Evolutionary conservation across 108 stramenopile species (phyloP).

Genomic region (Stephanodiscus triporus): DNA sequence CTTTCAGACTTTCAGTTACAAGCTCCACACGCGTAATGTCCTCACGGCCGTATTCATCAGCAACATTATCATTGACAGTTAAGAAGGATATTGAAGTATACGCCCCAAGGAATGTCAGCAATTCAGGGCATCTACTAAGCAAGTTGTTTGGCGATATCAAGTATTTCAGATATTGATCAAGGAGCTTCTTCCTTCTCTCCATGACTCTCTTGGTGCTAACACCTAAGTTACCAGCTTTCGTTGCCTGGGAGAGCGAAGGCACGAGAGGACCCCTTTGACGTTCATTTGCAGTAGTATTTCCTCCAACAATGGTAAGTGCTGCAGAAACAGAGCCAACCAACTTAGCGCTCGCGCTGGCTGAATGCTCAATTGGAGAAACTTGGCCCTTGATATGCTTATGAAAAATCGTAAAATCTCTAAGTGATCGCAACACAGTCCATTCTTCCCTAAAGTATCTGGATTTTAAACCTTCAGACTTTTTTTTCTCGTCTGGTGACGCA

Average conservation of each 20-base stretch:
- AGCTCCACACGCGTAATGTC: conserved; percentile 35
- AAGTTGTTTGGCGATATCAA: conserved; percentile 63
- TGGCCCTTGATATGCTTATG: conserved; percentile 86
- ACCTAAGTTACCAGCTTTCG: conserved; percentile 69
- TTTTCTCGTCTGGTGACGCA: conserved; percentile 11
- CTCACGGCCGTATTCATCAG: conserved; percentile 46
- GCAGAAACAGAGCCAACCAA: conserved; percentile 78
- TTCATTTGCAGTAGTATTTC: conserved; percentile 26
- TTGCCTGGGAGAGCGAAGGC: conserved; percentile 77
- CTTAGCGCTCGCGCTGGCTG: conserved; percentile 66
- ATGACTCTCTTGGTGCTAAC: conserved; percentile 65
- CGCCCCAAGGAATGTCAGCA: conserved; percentile 80
- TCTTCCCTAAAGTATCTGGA: conserved; percentile 66
- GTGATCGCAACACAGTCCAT: conserved; percentile 79
- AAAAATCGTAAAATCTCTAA: conserved; percentile 79
- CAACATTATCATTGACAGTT: conserved; percentile 33
- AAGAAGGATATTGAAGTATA: conserved; percentile 62
- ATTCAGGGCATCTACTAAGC: conserved; percentile 69
- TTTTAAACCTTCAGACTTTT: conserved; percentile 1
- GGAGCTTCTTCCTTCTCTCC: conserved; percentile 63
- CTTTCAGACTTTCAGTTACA: conserved; percentile 43
- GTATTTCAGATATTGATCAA: conserved; percentile 75
- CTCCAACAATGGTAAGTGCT: conserved; percentile 55
- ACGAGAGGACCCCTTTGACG: conserved; percentile 65
- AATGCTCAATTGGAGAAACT: conserved; percentile 66